phyloP scores from a whole-genome alignment of 2,329 filamentous ascomycete genomes.

The Colletotrichum camelliae region DNA sequence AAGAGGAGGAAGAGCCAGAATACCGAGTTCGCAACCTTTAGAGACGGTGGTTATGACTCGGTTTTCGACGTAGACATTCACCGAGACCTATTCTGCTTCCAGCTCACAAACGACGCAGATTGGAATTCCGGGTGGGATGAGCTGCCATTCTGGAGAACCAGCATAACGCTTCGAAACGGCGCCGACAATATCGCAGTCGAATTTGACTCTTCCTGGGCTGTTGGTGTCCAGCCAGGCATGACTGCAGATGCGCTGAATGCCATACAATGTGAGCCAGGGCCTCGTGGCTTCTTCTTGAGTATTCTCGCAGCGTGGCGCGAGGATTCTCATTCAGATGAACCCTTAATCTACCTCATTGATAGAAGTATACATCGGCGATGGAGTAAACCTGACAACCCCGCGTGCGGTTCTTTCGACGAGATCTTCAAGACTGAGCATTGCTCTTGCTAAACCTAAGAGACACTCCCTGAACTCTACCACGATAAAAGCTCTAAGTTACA shows the following conservation, averaged over 20 bases:
- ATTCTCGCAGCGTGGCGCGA: background rate
- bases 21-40: background rate
- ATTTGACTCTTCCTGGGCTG: background rate
- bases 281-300: background rate
- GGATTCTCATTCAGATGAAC: background rate
- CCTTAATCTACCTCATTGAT: background rate
- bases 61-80: background rate
- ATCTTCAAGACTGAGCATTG: too few relatives aligned
- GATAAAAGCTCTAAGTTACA: too few relatives aligned
- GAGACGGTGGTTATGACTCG: background rate
- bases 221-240: background rate
- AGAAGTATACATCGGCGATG: background rate
- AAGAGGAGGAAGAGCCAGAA: background rate
- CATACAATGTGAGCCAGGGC: background rate
- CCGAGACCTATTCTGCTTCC: background rate
- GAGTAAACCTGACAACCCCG: too few relatives aligned
- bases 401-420: too few relatives aligned
- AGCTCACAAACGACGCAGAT: background rate
- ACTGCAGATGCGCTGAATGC: background rate
- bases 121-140: background rate
- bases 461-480: too few relatives aligned
- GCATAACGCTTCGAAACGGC: background rate
- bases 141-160: background rate
- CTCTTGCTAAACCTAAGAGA: too few relatives aligned
- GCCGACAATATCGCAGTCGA: background rate